Base-by-base conservation (phyloP, 78 protist species). In the Cyanophora paradoxa region DNA sequence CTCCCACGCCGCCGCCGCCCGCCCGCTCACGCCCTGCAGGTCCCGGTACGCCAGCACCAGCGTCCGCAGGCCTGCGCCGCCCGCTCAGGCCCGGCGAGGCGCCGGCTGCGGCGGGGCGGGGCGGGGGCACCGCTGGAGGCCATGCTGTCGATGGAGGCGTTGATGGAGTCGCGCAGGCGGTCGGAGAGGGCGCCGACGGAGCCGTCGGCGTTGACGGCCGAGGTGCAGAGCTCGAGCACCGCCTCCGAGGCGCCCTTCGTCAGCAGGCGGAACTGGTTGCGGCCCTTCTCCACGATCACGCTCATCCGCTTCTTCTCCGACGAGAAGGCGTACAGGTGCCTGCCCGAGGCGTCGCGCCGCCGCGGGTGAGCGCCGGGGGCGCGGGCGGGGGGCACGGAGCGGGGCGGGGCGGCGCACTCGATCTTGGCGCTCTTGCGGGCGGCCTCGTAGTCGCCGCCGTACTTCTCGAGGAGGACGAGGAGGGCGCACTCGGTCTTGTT, bases 221-320 rank as follows among this genome's bases (percentile, higher is more conserved):
- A 13, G n/a, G 22, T 13, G 83, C 97, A 93, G 37, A 71, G 40
- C 2, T 14, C 74, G 7, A 88, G 31, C 6, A 95, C 86, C 30
- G 91, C 77, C 71, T 67, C 96, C 22, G 91, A 41, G 33, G 93
- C 96, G 22, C 91, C 91, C 71, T 87, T 83, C 56, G 50, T 31
- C 44, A 37, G 54, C 40, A 70, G 20, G 30, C 17, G 31, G 36
- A 56, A 11, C 58, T 39, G 8, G 46, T 54, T 20, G 10, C 61
- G 76, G 41, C 31, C 24, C 77, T 64, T 5, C 20, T 0, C 0
- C 36, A 48, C 57, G 36, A 68, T 16, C 16, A 61, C 48, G 22
- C 57, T 68, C 74, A 68, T 68, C 31, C 74, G 33, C 74, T 68
- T 68, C 34, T 61, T 8, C n/a, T 42, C 74, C 28, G 74, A 68